phyloP scores from a whole-genome alignment of 2,329 filamentous ascomycete species.

The Aureobasidium melanogenum region DNA sequence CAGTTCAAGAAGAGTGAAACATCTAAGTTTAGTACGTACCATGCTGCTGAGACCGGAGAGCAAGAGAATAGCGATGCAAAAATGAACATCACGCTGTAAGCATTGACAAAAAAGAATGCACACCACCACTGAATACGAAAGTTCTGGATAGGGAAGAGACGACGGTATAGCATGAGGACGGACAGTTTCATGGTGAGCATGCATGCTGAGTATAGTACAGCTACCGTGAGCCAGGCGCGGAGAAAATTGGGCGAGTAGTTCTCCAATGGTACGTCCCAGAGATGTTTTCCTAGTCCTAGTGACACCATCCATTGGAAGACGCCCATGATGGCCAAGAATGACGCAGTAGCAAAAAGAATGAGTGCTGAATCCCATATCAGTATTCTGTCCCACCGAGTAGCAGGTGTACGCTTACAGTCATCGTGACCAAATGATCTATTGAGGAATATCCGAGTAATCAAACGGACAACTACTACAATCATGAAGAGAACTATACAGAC shows the following conservation, averaged over 20 bases:
- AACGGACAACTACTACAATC: constrained; percentile 1
- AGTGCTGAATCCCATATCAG: neutral
- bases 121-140: constrained; percentile 9
- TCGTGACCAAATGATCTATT: constrained; percentile 10
- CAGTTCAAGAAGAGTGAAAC: neutral
- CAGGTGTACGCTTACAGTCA: neutral
- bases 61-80: constrained; percentile 10
- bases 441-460: constrained; percentile 6
- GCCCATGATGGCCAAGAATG: constrained; percentile 4
- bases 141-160: constrained; percentile 9
- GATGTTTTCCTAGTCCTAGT: constrained; percentile 6
- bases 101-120: neutral
- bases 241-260: constrained; percentile 5
- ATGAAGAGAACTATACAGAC: constrained; percentile 10
- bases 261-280: constrained; percentile 7
- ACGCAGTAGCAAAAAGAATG: constrained; percentile 2
- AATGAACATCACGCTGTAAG: constrained; percentile 3
- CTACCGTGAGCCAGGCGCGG: neutral
- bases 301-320: constrained; percentile 9
- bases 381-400: neutral
- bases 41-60: neutral
- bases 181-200: constrained; percentile 19
- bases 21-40: neutral
- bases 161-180: constrained; percentile 9
- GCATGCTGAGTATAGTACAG: neutral